Base-by-base conservation (phyloP, 2,329 filamentous ascomycete genomes). In the Penicillium capsulatum region DNA sequence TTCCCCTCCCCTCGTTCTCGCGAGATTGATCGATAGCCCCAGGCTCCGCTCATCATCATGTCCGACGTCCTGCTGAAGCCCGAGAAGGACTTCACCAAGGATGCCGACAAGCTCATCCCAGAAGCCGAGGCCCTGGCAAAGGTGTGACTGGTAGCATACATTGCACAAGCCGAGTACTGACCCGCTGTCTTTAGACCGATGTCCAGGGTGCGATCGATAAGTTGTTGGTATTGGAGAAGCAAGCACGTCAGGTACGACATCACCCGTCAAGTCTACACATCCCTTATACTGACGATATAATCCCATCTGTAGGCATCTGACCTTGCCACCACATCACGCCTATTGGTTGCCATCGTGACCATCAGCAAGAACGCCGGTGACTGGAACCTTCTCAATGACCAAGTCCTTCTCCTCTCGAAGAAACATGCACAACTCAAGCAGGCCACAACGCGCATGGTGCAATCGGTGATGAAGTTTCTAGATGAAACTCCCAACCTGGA, bases 391-490 rank as follows among this genome's bases (percentile, higher is more conserved):
- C 79, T 98, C 70, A 97, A 95, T 65, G 92, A 98, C 71, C 92
- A 98, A 72, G 87, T 95, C 48, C 77, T 95, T 58, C 77, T 96
- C 50, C 77, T 98, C 42, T 97, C 92, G 52, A 98, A 98, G 82
- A 98, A 98, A 75, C 92, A 98, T 85, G 87, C 90, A 58, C 92
- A 98, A 74, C 89, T 98, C 63, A 98, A 98, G 71, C 92, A 97
- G 71, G 92, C 92, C 61, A 92, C 90, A 60, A 97, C 92, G 58
- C 92, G 91, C 75, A 98, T 98, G 92, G 90, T 98, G 45, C 92
- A 98, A 75, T 84, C 83, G 33, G 89, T 95, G 48, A 95, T 98
- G 83, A 77, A 74, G 44, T 96, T 97, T 68, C 71, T 98, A 59
- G 85, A 94, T 61, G 80, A 85, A 32, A 89, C 89, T 15, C 89